phyloP scores from a whole-genome alignment of 768 basidiomycete genomes.

The Tephrocybe sp. region DNA sequence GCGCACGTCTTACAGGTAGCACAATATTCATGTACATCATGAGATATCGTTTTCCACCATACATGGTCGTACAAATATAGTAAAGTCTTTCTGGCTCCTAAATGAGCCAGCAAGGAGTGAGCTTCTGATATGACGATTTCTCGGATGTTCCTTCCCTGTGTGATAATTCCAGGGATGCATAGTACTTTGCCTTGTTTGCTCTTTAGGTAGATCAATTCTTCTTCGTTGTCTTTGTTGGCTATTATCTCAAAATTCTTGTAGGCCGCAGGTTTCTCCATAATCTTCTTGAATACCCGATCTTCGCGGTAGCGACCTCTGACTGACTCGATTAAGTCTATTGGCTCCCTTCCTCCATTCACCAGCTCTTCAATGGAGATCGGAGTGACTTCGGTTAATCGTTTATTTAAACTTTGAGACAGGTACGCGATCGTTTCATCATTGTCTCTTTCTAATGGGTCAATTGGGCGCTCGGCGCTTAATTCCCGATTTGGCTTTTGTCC shows the following conservation, averaged over 20 bases:
- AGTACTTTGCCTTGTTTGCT: neutral
- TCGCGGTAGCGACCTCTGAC: constrained; percentile 9
- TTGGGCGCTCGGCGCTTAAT: too few species aligned
- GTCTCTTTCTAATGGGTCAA: neutral
- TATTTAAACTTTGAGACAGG: neutral
- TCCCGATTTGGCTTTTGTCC: too few species aligned
- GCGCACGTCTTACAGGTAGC: constrained; percentile 19
- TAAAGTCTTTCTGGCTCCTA: constrained; percentile 29
- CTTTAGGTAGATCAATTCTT: neutral
- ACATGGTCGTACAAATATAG: constrained; percentile 26
- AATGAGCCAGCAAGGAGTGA: constrained; percentile 16
- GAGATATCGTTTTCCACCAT: constrained; percentile 32
- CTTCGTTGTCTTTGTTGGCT: too few species aligned
- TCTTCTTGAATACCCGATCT: constrained; percentile 8
- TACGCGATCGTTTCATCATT: neutral
- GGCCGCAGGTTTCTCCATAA: neutral
- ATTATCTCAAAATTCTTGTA: constrained; percentile 1
- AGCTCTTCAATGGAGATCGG: neutral
- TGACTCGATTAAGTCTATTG: neutral
- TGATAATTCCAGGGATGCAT: constrained; percentile 14
- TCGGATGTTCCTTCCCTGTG: constrained; percentile 6
- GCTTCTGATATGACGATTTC: constrained; percentile 25
- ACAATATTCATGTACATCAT: constrained; percentile 16
- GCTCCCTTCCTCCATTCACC: neutral
- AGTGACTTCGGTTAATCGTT: neutral